Evolutionary conservation across 208 protist species (phyloP), one percentile per base, ranked within the genome.

Genomic region (Leishmania gerbilli): DNA sequence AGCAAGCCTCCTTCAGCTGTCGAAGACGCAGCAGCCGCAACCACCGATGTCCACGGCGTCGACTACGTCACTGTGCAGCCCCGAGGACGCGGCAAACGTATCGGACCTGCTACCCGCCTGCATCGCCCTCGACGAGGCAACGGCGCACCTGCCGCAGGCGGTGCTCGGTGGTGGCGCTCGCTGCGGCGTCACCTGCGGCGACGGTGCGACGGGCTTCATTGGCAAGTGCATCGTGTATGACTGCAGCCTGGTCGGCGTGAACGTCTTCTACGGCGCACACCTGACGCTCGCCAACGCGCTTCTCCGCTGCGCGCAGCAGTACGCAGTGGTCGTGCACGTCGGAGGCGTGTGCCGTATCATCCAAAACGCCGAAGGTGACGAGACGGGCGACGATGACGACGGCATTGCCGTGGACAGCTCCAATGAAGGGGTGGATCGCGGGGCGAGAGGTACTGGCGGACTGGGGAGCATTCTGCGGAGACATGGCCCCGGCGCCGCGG

Each of bases 171-270:
- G 88, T n/a, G 91, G 91, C 7, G 85, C 86, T 27, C 83, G 82
- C 71, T 92, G 84, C 77, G 92, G 86, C 67, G 81, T 95, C 65
- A 89, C 84, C 75, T 92, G 88, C 77, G 86, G 80, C 27, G 87
- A 79, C 64, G 85, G 84, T 19, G 89, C 88, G 0, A 84, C 89
- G 51, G 87, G 81, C 0, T 89, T 79, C 68, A 77, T 95, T 9
- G 82, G 87, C 53, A 77, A 85, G 65, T 90, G 85, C 74, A 80
- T 81, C 51, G 77, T 89, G 13, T 77, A 87, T 72, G 85, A 79
- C 76, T 95, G 90, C 83, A 86, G 81, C 21, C 40, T 80, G 17
- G 81, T 91, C 11, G 92, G 86, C 15, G 85, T 95, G 60, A 88
- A 90, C 81, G 86, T 90, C 24, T 76, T 89, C 11, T 49, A 56